Evolutionary conservation across 169 alveolate species (phyloP).

Genomic region (Plasmodium malariae): DNA sequence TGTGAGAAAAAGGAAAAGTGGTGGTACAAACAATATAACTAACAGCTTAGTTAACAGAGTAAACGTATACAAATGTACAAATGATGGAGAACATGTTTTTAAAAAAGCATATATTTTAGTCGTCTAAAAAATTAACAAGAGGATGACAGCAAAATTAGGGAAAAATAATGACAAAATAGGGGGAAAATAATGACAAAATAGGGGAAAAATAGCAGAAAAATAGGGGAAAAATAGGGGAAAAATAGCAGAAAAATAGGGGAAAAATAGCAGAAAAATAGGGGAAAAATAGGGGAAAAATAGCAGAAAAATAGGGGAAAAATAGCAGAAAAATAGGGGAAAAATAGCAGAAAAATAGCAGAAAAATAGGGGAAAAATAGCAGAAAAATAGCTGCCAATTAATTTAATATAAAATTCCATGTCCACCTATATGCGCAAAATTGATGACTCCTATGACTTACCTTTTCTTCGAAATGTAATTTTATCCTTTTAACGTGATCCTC

Average conservation of each 20-base stretch:
- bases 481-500: slow-evolving; percentile 31
- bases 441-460: slow-evolving; percentile 1
- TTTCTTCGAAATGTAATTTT: slow-evolving; percentile 38
- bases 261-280: too few relatives aligned
- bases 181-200: not conserved
- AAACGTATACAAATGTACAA: not conserved
- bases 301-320: too few relatives aligned
- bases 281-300: too few relatives aligned
- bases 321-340: too few relatives aligned
- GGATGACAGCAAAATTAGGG: not conserved
- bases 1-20: not conserved
- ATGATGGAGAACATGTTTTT: not conserved
- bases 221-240: not conserved
- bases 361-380: not conserved
- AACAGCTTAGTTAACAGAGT: not conserved
- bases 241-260: not conserved
- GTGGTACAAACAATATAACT: not conserved
- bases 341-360: not conserved
- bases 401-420: not conserved
- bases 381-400: not conserved
- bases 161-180: too few relatives aligned
- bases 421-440: not conserved
- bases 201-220: not conserved
- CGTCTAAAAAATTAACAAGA: not conserved
- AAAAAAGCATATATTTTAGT: not conserved